A percentile compares a stretch with the other conserved stretches of the same genome.
These are phyloP conservation scores for Phialemonium atrogriseum DNA, from an alignment of 2,329 filamentous ascomycete genomes.

Conservation along the genomic window DNA sequence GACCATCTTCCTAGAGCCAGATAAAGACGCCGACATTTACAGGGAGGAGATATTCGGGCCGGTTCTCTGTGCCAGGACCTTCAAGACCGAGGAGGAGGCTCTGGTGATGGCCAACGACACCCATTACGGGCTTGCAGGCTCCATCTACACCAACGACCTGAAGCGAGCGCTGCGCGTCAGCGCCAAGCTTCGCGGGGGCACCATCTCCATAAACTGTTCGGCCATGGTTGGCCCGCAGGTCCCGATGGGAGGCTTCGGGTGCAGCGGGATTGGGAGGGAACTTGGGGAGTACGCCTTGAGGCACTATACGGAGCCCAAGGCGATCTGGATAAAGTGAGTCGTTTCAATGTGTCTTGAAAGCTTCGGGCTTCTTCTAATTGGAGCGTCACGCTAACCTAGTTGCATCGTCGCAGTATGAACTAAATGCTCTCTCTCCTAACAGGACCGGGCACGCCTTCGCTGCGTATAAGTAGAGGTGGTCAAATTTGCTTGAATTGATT, in stretches of 20 bases:
- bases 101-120: conserved; percentile 68
- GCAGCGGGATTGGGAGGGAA: conserved; percentile 71
- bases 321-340: too few relatives aligned
- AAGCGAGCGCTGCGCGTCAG: conserved; percentile 75
- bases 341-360: too few relatives aligned
- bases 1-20: conserved; percentile 80
- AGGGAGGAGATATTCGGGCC: conserved; percentile 90
- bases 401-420: too few relatives aligned
- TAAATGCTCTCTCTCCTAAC: too few relatives aligned
- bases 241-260: conserved; percentile 63
- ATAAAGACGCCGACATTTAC: conserved; percentile 79
- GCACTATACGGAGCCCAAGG: conserved; percentile 64
- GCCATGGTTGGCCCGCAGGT: conserved; percentile 59
- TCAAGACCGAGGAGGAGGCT: conserved; percentile 73
- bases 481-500: too few relatives aligned
- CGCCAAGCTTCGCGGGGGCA: conserved; percentile 65
- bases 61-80: conserved; percentile 77
- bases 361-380: too few relatives aligned
- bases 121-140: conserved; percentile 73
- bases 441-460: too few relatives aligned
- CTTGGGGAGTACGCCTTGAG: conserved; percentile 58
- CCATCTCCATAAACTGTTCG: conserved; percentile 64
- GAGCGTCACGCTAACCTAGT: too few relatives aligned
- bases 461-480: too few relatives aligned
- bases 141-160: conserved; percentile 73